phyloP scores from a whole-genome alignment of 2,329 filamentous ascomycete species.

The Gliomastix tumulicola region DNA sequence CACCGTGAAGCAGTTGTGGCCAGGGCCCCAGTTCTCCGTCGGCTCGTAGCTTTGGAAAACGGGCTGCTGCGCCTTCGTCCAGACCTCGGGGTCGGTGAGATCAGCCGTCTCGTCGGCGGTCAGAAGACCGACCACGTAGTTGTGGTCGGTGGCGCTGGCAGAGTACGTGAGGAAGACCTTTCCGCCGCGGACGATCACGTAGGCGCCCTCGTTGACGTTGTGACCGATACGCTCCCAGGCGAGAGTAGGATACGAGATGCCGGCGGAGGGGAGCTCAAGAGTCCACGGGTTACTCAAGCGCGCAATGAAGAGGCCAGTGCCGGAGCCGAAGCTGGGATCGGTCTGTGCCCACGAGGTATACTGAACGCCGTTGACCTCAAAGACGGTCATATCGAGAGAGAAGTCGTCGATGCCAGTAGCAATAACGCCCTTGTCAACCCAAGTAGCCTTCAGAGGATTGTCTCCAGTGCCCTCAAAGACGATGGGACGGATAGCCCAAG shows the following conservation, averaged over 20 bases:
- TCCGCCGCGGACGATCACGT: slow-evolving; percentile 9
- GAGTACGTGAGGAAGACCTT: slow-evolving; percentile 10
- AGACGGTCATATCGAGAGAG: slow-evolving; percentile 18
- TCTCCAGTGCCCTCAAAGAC: slow-evolving; percentile 18
- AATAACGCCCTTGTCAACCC: slow-evolving; percentile 18
- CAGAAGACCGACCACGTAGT: slow-evolving; percentile 18
- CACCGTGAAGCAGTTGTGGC: slow-evolving; percentile 18
- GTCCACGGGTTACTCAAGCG: slow-evolving; percentile 18
- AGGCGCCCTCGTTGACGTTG: slow-evolving; percentile 12
- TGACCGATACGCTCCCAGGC: slow-evolving; percentile 12
- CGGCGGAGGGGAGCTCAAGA: slow-evolving; percentile 7
- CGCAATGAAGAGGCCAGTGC: slow-evolving; percentile 15
- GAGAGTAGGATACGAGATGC: slow-evolving; percentile 9
- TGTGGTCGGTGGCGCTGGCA: slow-evolving; percentile 14
- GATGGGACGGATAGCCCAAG: slow-evolving; percentile 13
- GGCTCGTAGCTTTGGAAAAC: slow-evolving; percentile 15
- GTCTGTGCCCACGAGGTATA: slow-evolving; percentile 20
- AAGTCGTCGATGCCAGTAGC: slow-evolving; percentile 20
- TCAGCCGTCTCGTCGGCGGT: slow-evolving; percentile 10
- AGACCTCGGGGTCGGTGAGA: slow-evolving; percentile 13
- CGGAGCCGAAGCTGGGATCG: slow-evolving; percentile 13
- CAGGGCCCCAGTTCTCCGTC: slow-evolving; percentile 18
- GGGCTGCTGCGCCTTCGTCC: slow-evolving; percentile 14
- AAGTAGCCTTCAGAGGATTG: slow-evolving; percentile 15
- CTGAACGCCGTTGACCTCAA: slow-evolving; percentile 15